phyloP scores from a whole-genome alignment of 2,329 filamentous ascomycete species.

The Penicillium palitans region DNA sequence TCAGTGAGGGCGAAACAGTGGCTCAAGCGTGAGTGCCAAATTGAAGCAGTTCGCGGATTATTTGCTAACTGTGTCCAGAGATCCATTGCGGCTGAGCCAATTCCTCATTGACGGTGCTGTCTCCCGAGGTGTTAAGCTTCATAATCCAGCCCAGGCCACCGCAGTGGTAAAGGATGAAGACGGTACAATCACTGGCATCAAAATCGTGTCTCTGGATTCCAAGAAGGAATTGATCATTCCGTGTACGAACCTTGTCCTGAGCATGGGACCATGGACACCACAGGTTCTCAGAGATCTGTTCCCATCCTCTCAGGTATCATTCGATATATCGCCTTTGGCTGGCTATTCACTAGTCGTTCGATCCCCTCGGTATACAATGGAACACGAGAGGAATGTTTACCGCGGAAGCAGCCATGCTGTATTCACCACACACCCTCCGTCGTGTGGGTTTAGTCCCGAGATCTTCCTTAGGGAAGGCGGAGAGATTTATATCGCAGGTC shows the following conservation, averaged over 20 bases:
- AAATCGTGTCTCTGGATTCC: slow-evolving; percentile 47
- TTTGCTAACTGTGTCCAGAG: slow-evolving; percentile 45
- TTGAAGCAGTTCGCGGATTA: background rate
- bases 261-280: slow-evolving; percentile 71
- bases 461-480: slow-evolving; percentile 67
- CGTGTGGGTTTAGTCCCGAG: slow-evolving; percentile 65
- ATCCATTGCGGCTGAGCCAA: slow-evolving; percentile 65
- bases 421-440: slow-evolving; percentile 59
- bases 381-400: slow-evolving; percentile 38
- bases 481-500: slow-evolving; percentile 70
- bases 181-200: slow-evolving; percentile 54
- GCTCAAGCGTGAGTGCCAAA: slow-evolving; percentile 61
- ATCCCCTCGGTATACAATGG: slow-evolving; percentile 51
- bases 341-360: slow-evolving; percentile 71
- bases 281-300: slow-evolving; percentile 67
- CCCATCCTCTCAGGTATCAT: slow-evolving; percentile 50
- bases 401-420: slow-evolving; percentile 63
- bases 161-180: slow-evolving; percentile 53
- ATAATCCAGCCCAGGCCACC: slow-evolving; percentile 62
- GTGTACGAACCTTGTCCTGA: slow-evolving; percentile 65
- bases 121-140: slow-evolving; percentile 63
- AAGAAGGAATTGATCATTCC: slow-evolving; percentile 46
- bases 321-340: slow-evolving; percentile 64
- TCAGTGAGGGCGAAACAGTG: slow-evolving; percentile 61
- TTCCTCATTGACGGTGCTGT: slow-evolving; percentile 62